These are phyloP conservation scores for Calonectria henricotiae DNA, from an alignment of 2,329 filamentous ascomycete genomes.

Conservation along the genomic window DNA sequence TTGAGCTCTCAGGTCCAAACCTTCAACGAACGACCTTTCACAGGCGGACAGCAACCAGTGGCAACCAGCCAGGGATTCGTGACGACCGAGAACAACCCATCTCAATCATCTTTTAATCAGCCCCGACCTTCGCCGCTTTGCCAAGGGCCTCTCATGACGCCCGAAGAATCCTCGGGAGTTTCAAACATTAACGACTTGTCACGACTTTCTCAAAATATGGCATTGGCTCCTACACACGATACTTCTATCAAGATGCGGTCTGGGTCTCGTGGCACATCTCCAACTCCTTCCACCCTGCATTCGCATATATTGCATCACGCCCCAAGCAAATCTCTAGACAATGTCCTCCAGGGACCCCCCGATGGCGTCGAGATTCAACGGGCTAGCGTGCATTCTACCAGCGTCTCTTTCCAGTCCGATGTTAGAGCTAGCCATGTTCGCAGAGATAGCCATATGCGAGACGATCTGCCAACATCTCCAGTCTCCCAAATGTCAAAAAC, in stretches of 20 bases:
- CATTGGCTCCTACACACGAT: conserved; percentile 31
- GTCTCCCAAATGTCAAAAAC: conserved; percentile 49
- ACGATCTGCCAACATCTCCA: conserved; percentile 47
- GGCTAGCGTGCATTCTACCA: conserved; percentile 42
- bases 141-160: conserved; percentile 30
- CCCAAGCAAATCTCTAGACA: conserved; percentile 49
- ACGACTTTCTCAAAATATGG: conserved; percentile 39
- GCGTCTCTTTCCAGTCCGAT: conserved; percentile 40
- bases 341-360: conserved; percentile 33
- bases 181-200: conserved; percentile 32
- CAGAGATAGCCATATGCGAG: conserved; percentile 33
- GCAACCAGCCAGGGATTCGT: conserved; percentile 21
- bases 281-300: conserved; percentile 38
- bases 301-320: conserved; percentile 42
- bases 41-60: conserved; percentile 32
- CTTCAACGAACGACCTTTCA: conserved; percentile 37
- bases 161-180: conserved; percentile 15
- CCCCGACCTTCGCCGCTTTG: conserved; percentile 34
- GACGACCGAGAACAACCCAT: conserved; percentile 2
- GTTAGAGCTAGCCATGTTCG: conserved; percentile 30
- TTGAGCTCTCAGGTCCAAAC: conserved; percentile 41
- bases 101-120: conserved; percentile 29
- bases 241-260: conserved; percentile 39
- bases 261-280: conserved; percentile 41
- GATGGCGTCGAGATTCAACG: conserved; percentile 39